phyloP scores from a whole-genome alignment of 257 asterid species.

The Coffea eugenioides region DNA sequence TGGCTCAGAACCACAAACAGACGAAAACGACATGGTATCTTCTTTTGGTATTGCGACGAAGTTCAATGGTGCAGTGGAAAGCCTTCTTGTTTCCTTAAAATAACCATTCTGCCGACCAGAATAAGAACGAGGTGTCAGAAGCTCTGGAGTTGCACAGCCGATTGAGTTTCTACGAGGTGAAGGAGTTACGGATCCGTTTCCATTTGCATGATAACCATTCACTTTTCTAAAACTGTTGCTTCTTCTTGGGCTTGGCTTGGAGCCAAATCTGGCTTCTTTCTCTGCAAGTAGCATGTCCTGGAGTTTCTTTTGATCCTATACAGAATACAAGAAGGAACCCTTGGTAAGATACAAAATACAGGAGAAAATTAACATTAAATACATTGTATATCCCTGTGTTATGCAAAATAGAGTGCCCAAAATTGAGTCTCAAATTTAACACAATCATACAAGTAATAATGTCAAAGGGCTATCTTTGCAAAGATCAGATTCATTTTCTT shows the following conservation, averaged over 20 bases:
- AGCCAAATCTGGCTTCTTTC: conserved; percentile 82
- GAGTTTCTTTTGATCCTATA: conserved; percentile 85
- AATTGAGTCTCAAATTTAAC: neutral
- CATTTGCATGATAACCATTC: conserved; percentile 53
- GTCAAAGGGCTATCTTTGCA: neutral
- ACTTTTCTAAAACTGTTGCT: conserved; percentile 62
- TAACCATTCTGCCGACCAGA: conserved; percentile 64
- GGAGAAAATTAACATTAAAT: neutral
- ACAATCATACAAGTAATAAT: neutral
- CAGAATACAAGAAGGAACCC: conserved; percentile 5
- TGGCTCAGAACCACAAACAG: conserved; percentile 83
- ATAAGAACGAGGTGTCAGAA: conserved; percentile 79
- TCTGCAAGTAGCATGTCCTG: conserved; percentile 80
- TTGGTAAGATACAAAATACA: neutral
- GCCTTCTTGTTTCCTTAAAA: conserved; percentile 83
- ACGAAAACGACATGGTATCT: conserved; percentile 87
- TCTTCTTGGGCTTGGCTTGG: conserved; percentile 91
- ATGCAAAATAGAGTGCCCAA: conserved; percentile 5
- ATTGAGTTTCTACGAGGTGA: conserved; percentile 82
- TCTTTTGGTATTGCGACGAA: conserved; percentile 73
- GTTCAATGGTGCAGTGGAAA: conserved; percentile 78
- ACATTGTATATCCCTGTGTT: neutral
- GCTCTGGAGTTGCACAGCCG: conserved; percentile 65
- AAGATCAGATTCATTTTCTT: neutral
- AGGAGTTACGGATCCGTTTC: conserved; percentile 80